Base-by-base conservation (phyloP, 2,329 filamentous ascomycete species). In the Fusarium chlamydosporum region DNA sequence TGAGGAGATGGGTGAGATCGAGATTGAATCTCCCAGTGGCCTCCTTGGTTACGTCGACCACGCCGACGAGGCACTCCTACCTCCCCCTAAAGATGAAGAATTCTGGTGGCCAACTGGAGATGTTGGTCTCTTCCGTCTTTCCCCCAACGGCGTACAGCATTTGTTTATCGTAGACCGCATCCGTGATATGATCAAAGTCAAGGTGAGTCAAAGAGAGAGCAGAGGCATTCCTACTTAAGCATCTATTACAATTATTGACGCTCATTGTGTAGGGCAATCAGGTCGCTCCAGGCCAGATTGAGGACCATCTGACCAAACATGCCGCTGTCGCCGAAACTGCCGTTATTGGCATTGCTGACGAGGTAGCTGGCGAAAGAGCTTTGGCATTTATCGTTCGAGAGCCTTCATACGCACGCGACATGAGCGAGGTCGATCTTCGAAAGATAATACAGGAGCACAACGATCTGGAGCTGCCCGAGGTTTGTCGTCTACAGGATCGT, bases 351-450 rank as follows among this genome's bases (percentile, higher is more conserved):
- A 52, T 52, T 13, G 35, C 26, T 23, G 48, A 52, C 26, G 48
- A 52, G 48, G 48, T 52, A 52, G 48, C 48, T 31, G 48, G 48
- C n/a, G 48, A 52, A 41, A 52, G 48, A 52, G 48, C 48, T 23
- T 33, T 52, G 35, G 48, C 48, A 41, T 52, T 52, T n/a, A 52
- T 52, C n/a, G 48, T 52, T 52, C 48, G 35, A 52, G 48, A 52
- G 27, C 35, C 48, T 52, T 52, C 48, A 26, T 41, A 40, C 27
- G 48, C 48, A n/a, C 48, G 48, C 35, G 48, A 52, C 37, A 52
- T 13, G n/a, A 52, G 35, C 48, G 48, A 52, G 11, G 48, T 27
- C 4, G 48, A 52, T 52, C 48, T 52, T 33, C 48, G 48, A 41
- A 52, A 33, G n/a, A 52, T 41, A n/a, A 41, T 52, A 16, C 48